Evolutionary conservation across 169 alveolate species (phyloP), one percentile per base, ranked within the genome.

Genomic region (Plasmodium falciparum): DNA sequence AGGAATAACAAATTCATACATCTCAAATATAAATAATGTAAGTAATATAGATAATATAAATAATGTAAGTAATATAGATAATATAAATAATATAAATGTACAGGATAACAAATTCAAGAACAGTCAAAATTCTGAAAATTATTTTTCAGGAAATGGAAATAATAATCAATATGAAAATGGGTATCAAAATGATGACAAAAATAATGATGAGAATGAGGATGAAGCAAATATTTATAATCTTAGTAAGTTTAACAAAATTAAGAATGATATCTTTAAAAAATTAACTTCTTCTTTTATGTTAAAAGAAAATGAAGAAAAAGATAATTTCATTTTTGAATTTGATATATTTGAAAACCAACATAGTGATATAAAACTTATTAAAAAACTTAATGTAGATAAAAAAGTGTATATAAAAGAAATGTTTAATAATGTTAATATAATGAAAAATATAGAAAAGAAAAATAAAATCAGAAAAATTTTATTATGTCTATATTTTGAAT

Each of bases 401-500:
- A 66, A 56, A 47, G 43, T 59, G 22, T 80, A 80, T 52, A 80
- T 80, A 56, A 29, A 29, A 49, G 91, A 80, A 52, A 67, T 80
- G 62, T 13, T 80, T 1, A 70, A 66, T 15, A 72, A 80, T 67
- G 22, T 15, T 20, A 39, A 70, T 50, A 9, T 80, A 8, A 24
- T 80, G 24, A 80, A 80, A 39, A 80, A 80, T 6, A 26, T 80
- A 47, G 80, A 80, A 80, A 80, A 80, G n/a, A 52, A 70, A 62
- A 80, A 80, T 72, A 80, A 67, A 50, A n/a, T 67, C 12, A 80
- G 91, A 72, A 80, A 45, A 69, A 54, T 45, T 54, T 71, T 80
- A 22, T 15, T 80, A 59, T 80, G 91, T 56, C 3, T 80, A 59
- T 80, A 80, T 47, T 80, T 80, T 12, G 91, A 80, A 80, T 61